Conservation (phyloP, 2,329 filamentous ascomycete species). For the Stenocarpella maydis region DNA sequence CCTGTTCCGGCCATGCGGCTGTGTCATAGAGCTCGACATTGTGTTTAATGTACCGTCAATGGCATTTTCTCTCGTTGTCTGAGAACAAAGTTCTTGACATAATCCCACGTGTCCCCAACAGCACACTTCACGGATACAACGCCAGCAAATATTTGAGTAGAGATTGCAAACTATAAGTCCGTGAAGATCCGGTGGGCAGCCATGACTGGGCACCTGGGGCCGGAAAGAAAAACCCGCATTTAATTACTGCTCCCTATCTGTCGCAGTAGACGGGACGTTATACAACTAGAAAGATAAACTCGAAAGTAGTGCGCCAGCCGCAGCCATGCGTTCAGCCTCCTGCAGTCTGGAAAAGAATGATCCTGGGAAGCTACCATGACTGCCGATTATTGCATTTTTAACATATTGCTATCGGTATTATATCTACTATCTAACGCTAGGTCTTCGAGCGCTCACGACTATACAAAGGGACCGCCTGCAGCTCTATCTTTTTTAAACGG, state of each 20-base stretch:
- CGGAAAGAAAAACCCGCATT: not conserved
- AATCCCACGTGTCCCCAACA: not conserved
- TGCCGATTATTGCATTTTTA: no score
- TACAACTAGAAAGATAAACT: not conserved
- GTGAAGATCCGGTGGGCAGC: not conserved
- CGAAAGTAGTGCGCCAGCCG: not conserved
- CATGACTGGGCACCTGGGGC: not conserved
- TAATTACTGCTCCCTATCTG: slow-evolving; percentile 3
- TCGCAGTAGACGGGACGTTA: not conserved
- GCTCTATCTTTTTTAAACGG: no score
- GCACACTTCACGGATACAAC: not conserved
- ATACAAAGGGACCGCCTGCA: no score
- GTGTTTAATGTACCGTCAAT: not conserved
- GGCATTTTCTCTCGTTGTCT: not conserved
- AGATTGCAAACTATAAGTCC: not conserved
- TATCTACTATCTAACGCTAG: no score
- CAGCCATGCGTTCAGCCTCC: not conserved
- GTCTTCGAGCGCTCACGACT: no score
- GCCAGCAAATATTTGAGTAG: not conserved
- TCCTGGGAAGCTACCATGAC: not conserved
- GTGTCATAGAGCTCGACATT: not conserved
- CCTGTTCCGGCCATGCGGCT: not conserved
- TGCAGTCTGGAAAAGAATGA: not conserved
- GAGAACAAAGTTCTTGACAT: not conserved
- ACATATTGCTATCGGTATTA: no score